Conservation (phyloP, 2,329 filamentous ascomycete species). For the Exutisphaerella laricina region DNA sequence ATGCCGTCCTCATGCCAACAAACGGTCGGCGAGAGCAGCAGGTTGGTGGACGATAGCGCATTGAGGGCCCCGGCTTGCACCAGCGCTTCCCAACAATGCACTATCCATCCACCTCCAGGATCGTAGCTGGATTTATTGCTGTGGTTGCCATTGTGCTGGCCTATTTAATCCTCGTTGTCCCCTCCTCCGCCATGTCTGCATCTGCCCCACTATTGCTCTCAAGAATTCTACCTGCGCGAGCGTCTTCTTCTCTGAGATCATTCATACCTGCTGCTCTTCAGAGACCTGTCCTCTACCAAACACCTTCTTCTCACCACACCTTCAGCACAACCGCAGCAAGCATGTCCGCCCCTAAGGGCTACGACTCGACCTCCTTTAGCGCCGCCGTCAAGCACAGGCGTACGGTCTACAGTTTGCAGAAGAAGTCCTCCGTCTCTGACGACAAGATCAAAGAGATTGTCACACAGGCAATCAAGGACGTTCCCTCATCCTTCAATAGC, state of each 20-base stretch:
- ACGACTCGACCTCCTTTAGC: conserved; percentile 47
- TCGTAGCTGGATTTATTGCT: background rate
- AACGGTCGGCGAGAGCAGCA: too few relatives aligned
- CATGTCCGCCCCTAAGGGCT: conserved; percentile 34
- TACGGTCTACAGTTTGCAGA: conserved; percentile 45
- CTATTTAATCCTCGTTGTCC: conserved; percentile 4
- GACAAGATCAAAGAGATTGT: conserved; percentile 61
- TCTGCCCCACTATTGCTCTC: background rate
- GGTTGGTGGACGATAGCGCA: too few relatives aligned
- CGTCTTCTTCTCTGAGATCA: background rate
- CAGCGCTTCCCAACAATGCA: background rate
- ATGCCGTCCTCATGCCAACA: too few relatives aligned
- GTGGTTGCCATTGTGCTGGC: conserved; percentile 1
- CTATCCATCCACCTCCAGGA: background rate
- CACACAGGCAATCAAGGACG: conserved; percentile 55
- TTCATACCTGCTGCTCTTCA: background rate
- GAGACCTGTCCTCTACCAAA: background rate
- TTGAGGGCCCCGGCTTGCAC: background rate
- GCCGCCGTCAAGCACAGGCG: conserved; percentile 63
- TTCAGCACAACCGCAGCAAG: conserved; percentile 4
- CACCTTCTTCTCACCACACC: background rate
- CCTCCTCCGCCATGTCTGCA: background rate
- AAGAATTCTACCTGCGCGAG: background rate
- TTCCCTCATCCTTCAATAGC: conserved; percentile 82
- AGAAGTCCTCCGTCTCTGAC: conserved; percentile 64